A percentile compares a stretch with the other conserved stretches of the same genome.
These are phyloP conservation scores for Saccharomyces jurei DNA, from an alignment of 805 yeast genomes.

Conservation along the genomic window DNA sequence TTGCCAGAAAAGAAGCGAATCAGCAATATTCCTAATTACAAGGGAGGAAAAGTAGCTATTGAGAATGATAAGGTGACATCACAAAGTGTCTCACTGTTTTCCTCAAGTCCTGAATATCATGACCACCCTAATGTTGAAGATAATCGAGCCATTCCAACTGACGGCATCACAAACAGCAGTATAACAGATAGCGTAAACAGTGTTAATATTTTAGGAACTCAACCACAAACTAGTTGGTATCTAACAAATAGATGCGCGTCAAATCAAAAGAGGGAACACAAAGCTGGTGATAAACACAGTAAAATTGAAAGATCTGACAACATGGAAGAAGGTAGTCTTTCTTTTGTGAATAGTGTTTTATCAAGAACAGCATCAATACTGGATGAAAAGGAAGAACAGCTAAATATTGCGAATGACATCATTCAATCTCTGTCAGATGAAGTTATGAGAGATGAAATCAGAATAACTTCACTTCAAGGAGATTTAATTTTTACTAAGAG, in stretches of 20 bases:
- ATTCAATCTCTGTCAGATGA: slow-evolving; percentile 11
- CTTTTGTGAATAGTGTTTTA: background rate
- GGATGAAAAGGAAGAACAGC: slow-evolving; percentile 9
- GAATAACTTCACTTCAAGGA: slow-evolving; percentile 16
- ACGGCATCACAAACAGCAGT: background rate
- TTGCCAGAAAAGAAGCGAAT: background rate
- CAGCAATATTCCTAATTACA: background rate
- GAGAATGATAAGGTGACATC: background rate
- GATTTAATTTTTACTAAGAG: background rate
- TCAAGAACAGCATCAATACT: background rate
- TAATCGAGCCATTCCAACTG: background rate
- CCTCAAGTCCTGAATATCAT: background rate
- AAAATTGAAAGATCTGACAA: background rate
- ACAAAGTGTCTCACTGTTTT: background rate
- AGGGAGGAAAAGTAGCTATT: background rate
- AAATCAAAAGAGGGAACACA: background rate
- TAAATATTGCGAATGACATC: slow-evolving; percentile 8
- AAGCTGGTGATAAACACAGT: background rate
- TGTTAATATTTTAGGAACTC: background rate
- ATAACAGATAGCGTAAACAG: background rate
- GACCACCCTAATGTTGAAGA: background rate
- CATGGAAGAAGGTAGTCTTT: background rate
- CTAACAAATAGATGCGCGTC: background rate
- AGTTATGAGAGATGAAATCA: slow-evolving; percentile 14
- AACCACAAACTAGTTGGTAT: background rate